Evolutionary conservation across 192 early-diverging fungal species (phyloP), one percentile per base, ranked within the genome.

Genomic region (Mortierella antarctica): DNA sequence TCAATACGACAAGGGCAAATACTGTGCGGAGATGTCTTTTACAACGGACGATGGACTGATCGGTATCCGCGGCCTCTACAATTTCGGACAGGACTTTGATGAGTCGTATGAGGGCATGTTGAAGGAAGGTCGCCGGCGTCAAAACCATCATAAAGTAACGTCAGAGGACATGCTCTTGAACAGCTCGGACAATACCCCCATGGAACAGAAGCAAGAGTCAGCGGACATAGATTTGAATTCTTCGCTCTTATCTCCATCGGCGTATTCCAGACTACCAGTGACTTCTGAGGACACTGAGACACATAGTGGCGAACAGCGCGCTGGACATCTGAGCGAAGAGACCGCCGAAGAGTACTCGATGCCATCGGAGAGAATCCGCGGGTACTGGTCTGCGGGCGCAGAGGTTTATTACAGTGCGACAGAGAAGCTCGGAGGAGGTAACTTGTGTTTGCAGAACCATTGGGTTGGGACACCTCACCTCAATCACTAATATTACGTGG

Each of bases 381-480:
- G 89, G 4, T 86, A 87, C 65, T 90, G 89, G 89, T 88, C 89
- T 9, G 71, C 87, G 39, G 94, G 94, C 23, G 89, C 89, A 61
- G 94, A 94, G 78, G 46, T 93, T 17, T 95, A 94, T 63, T 93
- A 88, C 69, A 91, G 90, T 6, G 85, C 88, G 12, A 89, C 93
- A 42, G 95, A 98, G 51, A 89, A 89, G 58, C 97, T 94, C 76
- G 97, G 96, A 55, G 97, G 97, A 74, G 73, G 94, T 96, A 86
- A 83, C 48, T 56, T 31, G 31, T 31, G 31, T 31, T 31, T 31
- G 31, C 31, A 31, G 31, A 31, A 31, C 31, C 1, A 31, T 31
- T 31, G 31, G 31, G 31, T 31, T 31, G 31, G 31, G 31, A 31
- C 31, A 31, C 31, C 31, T 31, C 31, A 31, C 31, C 31, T 31